Base-by-base conservation (phyloP, 805 yeast species). In the Myxozyma geophila region DNA sequence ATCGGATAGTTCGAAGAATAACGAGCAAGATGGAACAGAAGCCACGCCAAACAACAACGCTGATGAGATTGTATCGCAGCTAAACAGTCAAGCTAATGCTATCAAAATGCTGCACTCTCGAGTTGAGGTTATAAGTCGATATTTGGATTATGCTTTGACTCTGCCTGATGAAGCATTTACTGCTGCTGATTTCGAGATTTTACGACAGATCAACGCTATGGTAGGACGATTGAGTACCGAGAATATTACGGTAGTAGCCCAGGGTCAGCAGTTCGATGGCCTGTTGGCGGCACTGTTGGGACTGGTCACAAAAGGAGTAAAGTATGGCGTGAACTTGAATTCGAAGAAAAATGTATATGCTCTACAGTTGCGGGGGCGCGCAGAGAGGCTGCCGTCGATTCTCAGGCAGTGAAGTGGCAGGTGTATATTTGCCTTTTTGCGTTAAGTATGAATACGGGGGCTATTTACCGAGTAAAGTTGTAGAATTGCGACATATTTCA, bases 211-310 rank as follows among this genome's bases (percentile, higher is more conserved):
- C 58, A 58, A 66, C 47, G 66, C 57, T 9, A 40, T 67, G 48
- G 59, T 67, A 10, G 63, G 67, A 2, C 64, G 67, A 2, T 62
- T 71, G 40, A 50, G 51, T 37, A 64, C 60, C 50, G 67, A 46
- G 46, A 54, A 41, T 47, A 37, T 50, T 44, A 53, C 54, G 39
- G 53, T 17, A 50, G 64, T 50, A 13, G 64, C 65, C 9, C 60
- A 49, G 43, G 69, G 64, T 10, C 70, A 66, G 60, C 67, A 73
- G 49, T 55, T 72, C 33, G 66, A 68, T 28, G 73, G 69, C 15
- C 64, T 73, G n/a, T 55, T 69, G 15, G 70, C 72, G 2, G 68
- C 63, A 2, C 49, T 73, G 39, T 39, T 70, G 43, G 71, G 74
- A 2, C 54, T 72, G 40, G 67, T 72, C 36, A 71, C 70, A 37